Evolutionary conservation across 345 rosid species (phyloP).

Genomic region (Mercurialis annua): DNA sequence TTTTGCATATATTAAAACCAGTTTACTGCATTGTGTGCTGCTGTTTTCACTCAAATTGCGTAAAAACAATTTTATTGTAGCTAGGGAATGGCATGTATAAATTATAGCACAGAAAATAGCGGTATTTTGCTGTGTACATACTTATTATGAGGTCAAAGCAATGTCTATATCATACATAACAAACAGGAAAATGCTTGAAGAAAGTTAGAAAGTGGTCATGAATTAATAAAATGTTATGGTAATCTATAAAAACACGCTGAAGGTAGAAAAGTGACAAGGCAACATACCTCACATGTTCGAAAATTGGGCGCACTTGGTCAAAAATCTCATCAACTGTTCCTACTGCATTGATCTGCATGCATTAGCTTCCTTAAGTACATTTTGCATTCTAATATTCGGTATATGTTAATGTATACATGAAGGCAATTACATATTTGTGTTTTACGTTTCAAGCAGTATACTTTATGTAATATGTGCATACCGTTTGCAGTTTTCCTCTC

Average conservation of each 20-base stretch:
- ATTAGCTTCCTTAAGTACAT: conserved; percentile 12
- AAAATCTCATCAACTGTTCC: conserved; percentile 86
- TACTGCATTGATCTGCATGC: conserved; percentile 72
- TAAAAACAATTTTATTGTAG: neutral
- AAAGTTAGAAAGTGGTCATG: neutral
- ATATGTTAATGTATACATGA: neutral
- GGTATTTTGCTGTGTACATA: too few relatives aligned
- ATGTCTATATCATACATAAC: neutral
- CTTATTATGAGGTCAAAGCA: neutral
- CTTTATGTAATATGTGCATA: conserved; percentile 21
- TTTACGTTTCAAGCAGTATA: neutral
- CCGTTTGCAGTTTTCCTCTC: conserved; percentile 74
- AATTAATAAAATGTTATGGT: too few relatives aligned
- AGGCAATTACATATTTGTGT: neutral
- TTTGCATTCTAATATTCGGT: neutral
- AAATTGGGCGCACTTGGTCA: conserved; percentile 59
- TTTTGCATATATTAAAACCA: neutral
- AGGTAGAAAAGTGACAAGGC: neutral
- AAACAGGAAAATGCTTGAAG: neutral
- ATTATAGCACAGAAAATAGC: neutral
- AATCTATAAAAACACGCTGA: neutral
- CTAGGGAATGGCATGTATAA: too few relatives aligned
- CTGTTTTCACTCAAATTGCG: neutral
- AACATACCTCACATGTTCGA: conserved; percentile 53
- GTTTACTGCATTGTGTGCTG: neutral